Base-by-base conservation (phyloP, 1,284 basidiomycete species). In the Apiotrichum veenhuisii region DNA sequence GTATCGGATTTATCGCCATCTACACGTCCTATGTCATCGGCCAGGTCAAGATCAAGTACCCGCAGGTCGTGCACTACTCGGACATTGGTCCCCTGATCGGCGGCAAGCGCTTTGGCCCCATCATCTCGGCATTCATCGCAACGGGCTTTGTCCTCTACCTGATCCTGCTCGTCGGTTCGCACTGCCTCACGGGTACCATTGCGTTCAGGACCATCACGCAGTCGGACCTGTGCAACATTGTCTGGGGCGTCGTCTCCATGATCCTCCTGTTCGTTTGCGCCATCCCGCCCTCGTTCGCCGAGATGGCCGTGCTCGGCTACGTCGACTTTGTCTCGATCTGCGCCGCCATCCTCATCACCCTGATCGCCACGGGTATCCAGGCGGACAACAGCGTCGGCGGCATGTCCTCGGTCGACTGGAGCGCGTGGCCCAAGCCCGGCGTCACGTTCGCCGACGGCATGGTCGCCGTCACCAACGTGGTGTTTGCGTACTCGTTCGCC, bases 281-380 rank as follows among this genome's bases (percentile, higher is more conserved):
- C 0, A 42, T 61, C 7, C 59, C 55, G 20, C 59, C 55, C 7
- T 57, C 59, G 52, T 55, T 57, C 37, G 44, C 59, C 2, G 59
- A 70, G 46, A 65, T 75, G 44, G 66, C 68, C 12, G 58, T 64
- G 12, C 61, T 75, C 23, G 65, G 64, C 25, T 75, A 71, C 69
- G 55, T 71, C 36, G 73, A 70, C n/a, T 66, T 74, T 52, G 59
- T 68, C 11, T 67, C 64, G 12, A 65, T 74, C 50, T 22, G 26
- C 30, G 51, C 53, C 1, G 66, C 70, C 25, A 64, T 70, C 38
- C 49, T 71, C 26, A 64, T 69, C 57, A 63, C 69, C 56, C 65
- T 67, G 44, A 65, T 73, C 48, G 68, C 71, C 8, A 68, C 70
- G 11, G 68, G 66, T 10, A 59, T 73, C 27, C 44, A 61, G 3